A percentile compares a stretch with the other conserved stretches of the same genome.
Evolutionary conservation across 805 yeast species (phyloP).

Genomic region (Wickerhamiella kurtzmanii): DNA sequence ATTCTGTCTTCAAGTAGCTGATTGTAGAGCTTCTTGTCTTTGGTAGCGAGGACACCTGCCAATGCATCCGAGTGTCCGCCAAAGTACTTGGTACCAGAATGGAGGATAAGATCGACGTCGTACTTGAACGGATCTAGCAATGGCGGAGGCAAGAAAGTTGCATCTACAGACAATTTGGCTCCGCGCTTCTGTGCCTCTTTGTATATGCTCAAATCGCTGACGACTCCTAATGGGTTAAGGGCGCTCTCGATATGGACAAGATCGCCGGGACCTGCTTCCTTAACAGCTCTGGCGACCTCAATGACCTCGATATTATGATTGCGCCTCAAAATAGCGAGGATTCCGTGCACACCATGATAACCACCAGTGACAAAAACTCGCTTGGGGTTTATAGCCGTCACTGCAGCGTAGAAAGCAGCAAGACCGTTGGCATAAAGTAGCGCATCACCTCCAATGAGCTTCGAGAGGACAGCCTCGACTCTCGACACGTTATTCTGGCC

Average conservation of each 20-base stretch:
- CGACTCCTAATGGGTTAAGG: conserved; percentile 66
- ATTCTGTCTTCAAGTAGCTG: conserved; percentile 49
- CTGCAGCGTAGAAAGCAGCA: conserved; percentile 64
- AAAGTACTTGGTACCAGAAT: conserved; percentile 84
- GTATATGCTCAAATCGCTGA: conserved; percentile 46
- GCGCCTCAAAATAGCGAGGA: conserved; percentile 48
- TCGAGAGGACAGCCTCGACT: conserved; percentile 50
- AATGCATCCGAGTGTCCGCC: conserved; percentile 90
- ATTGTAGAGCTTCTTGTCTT: conserved; percentile 48
- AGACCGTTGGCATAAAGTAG: conserved; percentile 68
- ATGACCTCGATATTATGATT: conserved; percentile 34
- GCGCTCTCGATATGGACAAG: conserved; percentile 62
- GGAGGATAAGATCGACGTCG: conserved; percentile 79
- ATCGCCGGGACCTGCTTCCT: conserved; percentile 51
- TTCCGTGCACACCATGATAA: conserved; percentile 74
- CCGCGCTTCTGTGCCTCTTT: conserved; percentile 67
- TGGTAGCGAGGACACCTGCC: conserved; percentile 65
- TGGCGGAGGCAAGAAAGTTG: conserved; percentile 94
- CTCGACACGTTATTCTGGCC: conserved; percentile 61
- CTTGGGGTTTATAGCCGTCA: conserved; percentile 61
- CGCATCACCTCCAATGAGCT: conserved; percentile 48
- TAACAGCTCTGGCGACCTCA: conserved; percentile 24
- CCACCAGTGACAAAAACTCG: conserved; percentile 62
- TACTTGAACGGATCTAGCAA: conserved; percentile 63
- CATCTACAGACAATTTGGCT: conserved; percentile 61